Base-by-base conservation (phyloP, 1,139 yeast species). In the Sugiyamaella castrensis region DNA sequence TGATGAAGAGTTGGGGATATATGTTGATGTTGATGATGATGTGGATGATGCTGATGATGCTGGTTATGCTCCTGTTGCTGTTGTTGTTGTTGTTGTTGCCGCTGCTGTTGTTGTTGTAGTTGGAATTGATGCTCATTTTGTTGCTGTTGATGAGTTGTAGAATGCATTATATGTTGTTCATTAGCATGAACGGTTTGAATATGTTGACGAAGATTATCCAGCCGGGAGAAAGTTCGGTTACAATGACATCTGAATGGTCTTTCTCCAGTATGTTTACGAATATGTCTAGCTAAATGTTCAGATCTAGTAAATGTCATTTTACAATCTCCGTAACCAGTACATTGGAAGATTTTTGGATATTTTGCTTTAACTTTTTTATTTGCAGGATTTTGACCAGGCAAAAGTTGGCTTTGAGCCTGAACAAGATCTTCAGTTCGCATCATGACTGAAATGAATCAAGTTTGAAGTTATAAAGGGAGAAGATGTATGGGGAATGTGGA, bases 211-310 rank as follows among this genome's bases (percentile, higher is more conserved):
- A 91, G 73, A 64, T 91, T 91, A 68, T 91, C 98, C 55, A 88
- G 71, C 42, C 97, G 75, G 28, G 92, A 82, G 64, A 91, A 91
- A 62, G 82, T 79, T 60, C 89, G 82, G 39, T 81, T 75, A 67
- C 98, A 91, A 44, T 86, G 86, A 67, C 98, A 91, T 49, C 87
- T 81, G 66, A 88, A 91, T 1, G 98, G 98, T 50, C 96, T 75
- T 67, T 91, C 98, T 39, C 97, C 98, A 1, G 97, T 89, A 65
- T 89, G 98, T 63, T 89, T 91, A 46, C 97, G 73, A 48, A 88
- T 85, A 70, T 89, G 98, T 53, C 98, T 76, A 1, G 96, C 96
- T 59, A 91, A 74, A 67, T 91, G 97, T 65, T 91, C 97, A 13
- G 88, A 81, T 53, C 96, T 71, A 1, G 95, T 87, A 65, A 89